These are phyloP conservation scores for Trichoderma pleuroti DNA, from an alignment of 2,329 filamentous ascomycete species.

Conservation along the genomic window DNA sequence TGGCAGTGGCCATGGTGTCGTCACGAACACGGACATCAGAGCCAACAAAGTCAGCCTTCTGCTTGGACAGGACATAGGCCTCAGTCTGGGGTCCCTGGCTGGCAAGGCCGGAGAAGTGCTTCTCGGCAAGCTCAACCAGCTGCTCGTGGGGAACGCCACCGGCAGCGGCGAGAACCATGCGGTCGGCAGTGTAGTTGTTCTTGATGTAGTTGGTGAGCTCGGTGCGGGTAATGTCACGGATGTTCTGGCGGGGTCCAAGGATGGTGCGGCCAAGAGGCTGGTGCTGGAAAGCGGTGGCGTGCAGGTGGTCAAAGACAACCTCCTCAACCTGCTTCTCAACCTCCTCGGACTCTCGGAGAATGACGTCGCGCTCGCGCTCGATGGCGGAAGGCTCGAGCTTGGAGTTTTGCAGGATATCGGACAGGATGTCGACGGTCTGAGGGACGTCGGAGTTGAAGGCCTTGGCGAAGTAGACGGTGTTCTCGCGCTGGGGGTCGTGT, in stretches of 20 bases:
- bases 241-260: slow-evolving; percentile 96
- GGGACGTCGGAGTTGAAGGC: slow-evolving; percentile 97
- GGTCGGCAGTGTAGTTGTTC: slow-evolving; percentile 98
- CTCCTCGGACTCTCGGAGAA: slow-evolving; percentile 97
- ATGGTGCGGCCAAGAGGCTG: slow-evolving; percentile 97
- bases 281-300: slow-evolving; percentile 95
- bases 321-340: slow-evolving; percentile 99
- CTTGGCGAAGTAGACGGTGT: slow-evolving; percentile 99
- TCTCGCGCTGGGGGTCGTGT: slow-evolving; percentile 69
- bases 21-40: slow-evolving; percentile 95
- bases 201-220: slow-evolving; percentile 97
- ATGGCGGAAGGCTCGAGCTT: slow-evolving; percentile 92
- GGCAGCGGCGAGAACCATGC: slow-evolving; percentile 96
- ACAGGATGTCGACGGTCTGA: slow-evolving; percentile 94
- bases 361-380: slow-evolving; percentile 97
- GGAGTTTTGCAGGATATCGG: slow-evolving; percentile 99
- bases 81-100: slow-evolving; percentile 69
- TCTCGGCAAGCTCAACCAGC: slow-evolving; percentile 92
- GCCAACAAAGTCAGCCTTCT: slow-evolving; percentile 90
- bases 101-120: slow-evolving; percentile 84
- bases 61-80: slow-evolving; percentile 74
- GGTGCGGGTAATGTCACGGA: slow-evolving; percentile 87
- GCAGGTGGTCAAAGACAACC: slow-evolving; percentile 98
- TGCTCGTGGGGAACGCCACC: slow-evolving; percentile 91
- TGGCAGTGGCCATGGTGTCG: slow-evolving; percentile 91